phyloP scores from a whole-genome alignment of 108 stramenopile genomes.

The Parmales sp. region DNA sequence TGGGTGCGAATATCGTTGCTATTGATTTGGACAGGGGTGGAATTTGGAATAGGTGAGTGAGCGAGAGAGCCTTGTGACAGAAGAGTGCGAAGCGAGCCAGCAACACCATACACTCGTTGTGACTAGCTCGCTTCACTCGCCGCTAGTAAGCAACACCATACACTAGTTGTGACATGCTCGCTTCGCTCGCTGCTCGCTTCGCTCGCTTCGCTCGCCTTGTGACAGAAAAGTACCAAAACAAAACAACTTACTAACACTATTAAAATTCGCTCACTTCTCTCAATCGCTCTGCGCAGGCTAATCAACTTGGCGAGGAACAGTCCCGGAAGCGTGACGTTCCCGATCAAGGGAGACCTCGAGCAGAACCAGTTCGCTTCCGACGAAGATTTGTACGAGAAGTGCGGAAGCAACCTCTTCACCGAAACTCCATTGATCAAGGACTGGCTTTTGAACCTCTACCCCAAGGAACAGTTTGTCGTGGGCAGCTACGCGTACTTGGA shows the following conservation, averaged over 20 bases:
- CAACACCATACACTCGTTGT: no score
- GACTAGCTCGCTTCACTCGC: no score
- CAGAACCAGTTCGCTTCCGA: constrained; percentile 35
- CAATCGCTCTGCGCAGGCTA: no score
- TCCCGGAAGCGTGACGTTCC: constrained; percentile 84
- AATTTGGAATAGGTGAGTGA: constrained; percentile 89
- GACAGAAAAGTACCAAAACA: no score
- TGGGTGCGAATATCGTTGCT: constrained; percentile 90
- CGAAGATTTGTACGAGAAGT: constrained; percentile 54
- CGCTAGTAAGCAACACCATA: no score
- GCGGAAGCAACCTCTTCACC: constrained; percentile 88
- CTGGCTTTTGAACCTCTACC: constrained; percentile 78
- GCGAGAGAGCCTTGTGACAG: no score
- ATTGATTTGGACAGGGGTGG: constrained; percentile 82
- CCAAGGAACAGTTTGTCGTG: constrained; percentile 69
- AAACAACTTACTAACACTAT: no score
- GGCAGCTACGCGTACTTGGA: constrained; percentile 93
- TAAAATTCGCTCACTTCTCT: no score
- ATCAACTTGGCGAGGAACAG: constrained; percentile 66
- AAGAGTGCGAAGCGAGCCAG: no score
- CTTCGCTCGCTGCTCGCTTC: no score
- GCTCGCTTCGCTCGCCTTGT: no score
- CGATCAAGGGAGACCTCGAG: constrained; percentile 65
- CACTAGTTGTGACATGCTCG: no score
- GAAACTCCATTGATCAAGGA: constrained; percentile 85